Percentiles rank a stretch among this genome's conserved stretches.
Conservation (phyloP, 2,329 filamentous ascomycete genomes). For the Trichoderma guizhouense region DNA sequence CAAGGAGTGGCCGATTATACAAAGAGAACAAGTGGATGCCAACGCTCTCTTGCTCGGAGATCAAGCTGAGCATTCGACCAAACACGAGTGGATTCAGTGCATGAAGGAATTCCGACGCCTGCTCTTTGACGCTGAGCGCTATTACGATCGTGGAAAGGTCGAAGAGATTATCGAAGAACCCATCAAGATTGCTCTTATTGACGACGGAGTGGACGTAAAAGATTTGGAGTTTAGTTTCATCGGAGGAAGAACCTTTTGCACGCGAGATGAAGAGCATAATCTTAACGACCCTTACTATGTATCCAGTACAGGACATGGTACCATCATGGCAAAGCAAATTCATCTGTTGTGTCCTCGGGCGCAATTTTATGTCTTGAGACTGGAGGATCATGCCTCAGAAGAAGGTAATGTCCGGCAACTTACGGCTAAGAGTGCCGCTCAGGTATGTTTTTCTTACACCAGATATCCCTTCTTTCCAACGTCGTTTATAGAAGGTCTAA, state of each 20-base stretch:
- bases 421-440: slow-evolving; percentile 26
- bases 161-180: slow-evolving; percentile 21
- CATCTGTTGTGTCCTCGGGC: slow-evolving; percentile 25
- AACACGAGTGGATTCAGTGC: slow-evolving; percentile 27
- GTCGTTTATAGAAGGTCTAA: neutral
- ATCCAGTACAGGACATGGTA: slow-evolving; percentile 28
- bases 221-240: slow-evolving; percentile 27
- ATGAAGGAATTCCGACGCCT: slow-evolving; percentile 26
- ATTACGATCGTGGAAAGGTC: slow-evolving; percentile 7
- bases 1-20: slow-evolving; percentile 16
- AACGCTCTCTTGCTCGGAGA: slow-evolving; percentile 9
- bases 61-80: slow-evolving; percentile 20
- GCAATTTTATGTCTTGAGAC: slow-evolving; percentile 24
- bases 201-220: slow-evolving; percentile 36
- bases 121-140: slow-evolving; percentile 23
- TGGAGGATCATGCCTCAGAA: slow-evolving; percentile 17
- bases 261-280: slow-evolving; percentile 21
- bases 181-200: slow-evolving; percentile 37
- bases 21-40: slow-evolving; percentile 2
- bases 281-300: slow-evolving; percentile 28
- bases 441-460: slow-evolving; percentile 19
- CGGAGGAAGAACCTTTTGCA: slow-evolving; percentile 29
- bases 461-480: no score
- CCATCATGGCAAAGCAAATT: slow-evolving; percentile 30
- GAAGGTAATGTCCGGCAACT: slow-evolving; percentile 5